phyloP scores from a whole-genome alignment of 352 stramenopile species.

The Blastocystis hominis region DNA sequence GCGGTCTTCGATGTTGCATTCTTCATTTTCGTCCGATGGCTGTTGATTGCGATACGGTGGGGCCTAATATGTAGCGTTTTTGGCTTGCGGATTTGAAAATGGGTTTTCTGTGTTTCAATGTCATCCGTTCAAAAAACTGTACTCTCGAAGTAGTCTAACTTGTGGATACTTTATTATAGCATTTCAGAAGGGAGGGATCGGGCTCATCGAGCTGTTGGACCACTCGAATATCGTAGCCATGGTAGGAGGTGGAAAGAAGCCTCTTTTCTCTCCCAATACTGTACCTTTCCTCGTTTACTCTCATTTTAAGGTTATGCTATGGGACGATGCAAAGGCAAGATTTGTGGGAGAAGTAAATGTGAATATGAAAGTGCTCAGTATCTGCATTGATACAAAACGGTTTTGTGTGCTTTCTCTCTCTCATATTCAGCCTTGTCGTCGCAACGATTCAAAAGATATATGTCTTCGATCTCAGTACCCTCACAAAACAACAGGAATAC shows the following conservation, averaged over 20 bases:
- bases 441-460: constrained; percentile 38
- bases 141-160: not conserved
- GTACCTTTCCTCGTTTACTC: not conserved
- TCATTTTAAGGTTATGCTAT: constrained; percentile 1
- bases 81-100: constrained; percentile 44
- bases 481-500: not conserved
- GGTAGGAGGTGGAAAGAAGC: constrained; percentile 22
- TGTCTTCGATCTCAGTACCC: not conserved
- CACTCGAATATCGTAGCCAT: constrained; percentile 12
- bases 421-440: constrained; percentile 29
- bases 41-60: not conserved
- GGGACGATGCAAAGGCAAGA: constrained; percentile 15
- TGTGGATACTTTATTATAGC: not conserved
- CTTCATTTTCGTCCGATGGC: constrained; percentile 25
- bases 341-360: constrained; percentile 39
- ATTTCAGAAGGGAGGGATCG: constrained; percentile 24
- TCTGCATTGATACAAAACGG: not conserved
- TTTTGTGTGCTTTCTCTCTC: not conserved
- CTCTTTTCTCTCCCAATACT: constrained; percentile 21
- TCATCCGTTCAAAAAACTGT: not conserved
- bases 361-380: not conserved
- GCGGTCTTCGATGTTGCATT: not conserved
- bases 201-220: constrained; percentile 12
- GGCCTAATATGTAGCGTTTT: not conserved
- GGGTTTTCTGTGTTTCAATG: constrained; percentile 42